A percentile compares a stretch with the other conserved stretches of the same genome.
Evolutionary conservation across 805 yeast genomes (phyloP).

Genomic region (Tetrapisispora nanseiensis): DNA sequence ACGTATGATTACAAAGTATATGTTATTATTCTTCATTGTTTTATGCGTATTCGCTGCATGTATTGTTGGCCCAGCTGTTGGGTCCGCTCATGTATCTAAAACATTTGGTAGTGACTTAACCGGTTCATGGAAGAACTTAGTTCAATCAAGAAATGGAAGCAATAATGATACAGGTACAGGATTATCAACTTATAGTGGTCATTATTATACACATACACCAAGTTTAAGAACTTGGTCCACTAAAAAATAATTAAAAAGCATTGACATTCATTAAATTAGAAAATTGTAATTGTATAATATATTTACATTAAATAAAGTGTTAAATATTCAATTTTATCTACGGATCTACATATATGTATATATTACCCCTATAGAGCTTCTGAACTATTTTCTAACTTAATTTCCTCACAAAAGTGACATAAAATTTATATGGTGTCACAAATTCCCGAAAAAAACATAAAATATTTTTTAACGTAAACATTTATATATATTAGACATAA

Average conservation of each 20-base stretch:
- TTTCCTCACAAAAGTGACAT: constrained; percentile 1
- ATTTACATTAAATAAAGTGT: neutral
- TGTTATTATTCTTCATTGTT: constrained; percentile 63
- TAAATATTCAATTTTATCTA: neutral
- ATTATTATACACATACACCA: constrained; percentile 42
- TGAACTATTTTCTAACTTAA: too few species aligned
- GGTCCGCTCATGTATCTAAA: constrained; percentile 43
- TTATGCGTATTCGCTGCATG: constrained; percentile 60
- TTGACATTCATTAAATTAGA: neutral
- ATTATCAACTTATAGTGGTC: constrained; percentile 28
- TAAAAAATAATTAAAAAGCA: constrained; percentile 16
- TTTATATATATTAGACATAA: neutral
- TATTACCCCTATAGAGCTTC: too few species aligned
- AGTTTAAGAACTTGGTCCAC: constrained; percentile 47
- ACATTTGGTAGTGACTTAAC: constrained; percentile 27
- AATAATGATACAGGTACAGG: constrained; percentile 73
- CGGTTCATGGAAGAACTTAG: constrained; percentile 49
- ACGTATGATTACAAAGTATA: constrained; percentile 94
- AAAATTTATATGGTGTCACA: neutral
- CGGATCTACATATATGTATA: too few species aligned
- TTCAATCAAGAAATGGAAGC: constrained; percentile 78
- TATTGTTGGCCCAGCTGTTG: constrained; percentile 88
- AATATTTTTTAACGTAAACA: too few species aligned
- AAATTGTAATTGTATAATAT: neutral
- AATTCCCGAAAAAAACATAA: neutral